A percentile compares a stretch with the other conserved stretches of the same genome.
Conservation (phyloP, 148 eudicot genomes). For the Fagopyrum esculentum region DNA sequence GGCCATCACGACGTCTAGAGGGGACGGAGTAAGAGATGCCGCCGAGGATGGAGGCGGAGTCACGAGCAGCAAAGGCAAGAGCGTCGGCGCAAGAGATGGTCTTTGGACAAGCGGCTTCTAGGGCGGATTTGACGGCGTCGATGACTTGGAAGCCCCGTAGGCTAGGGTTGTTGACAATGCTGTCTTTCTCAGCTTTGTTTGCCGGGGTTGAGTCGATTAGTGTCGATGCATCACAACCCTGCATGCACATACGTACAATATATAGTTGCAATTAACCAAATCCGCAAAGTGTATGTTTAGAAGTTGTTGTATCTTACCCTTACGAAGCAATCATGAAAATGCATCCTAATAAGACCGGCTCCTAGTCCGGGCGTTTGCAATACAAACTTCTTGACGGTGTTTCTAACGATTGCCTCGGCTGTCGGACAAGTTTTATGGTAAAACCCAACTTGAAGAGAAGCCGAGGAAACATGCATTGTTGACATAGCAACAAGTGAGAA, state of each 20-base stretch:
- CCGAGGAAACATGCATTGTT: not conserved
- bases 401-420: conserved; percentile 25
- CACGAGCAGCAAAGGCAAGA: conserved; percentile 24
- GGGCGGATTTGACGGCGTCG: conserved; percentile 18
- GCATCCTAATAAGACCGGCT: conserved; percentile 41
- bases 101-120: conserved; percentile 21
- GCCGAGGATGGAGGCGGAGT: not conserved
- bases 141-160: conserved; percentile 23
- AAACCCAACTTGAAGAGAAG: conserved; percentile 16
- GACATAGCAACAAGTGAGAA: not conserved
- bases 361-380: conserved; percentile 30
- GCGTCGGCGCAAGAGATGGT: conserved; percentile 29
- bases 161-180: conserved; percentile 12
- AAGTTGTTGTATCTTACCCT: conserved; percentile 28
- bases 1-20: conserved; percentile 40
- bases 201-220: conserved; percentile 20
- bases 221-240: conserved; percentile 38
- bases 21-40: conserved; percentile 1
- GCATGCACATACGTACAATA: too few relatives aligned
- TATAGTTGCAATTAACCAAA: too few relatives aligned
- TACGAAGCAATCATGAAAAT: conserved; percentile 54
- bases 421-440: conserved; percentile 8
- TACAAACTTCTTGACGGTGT: conserved; percentile 22
- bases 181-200: conserved; percentile 24
- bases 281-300: too few relatives aligned